Evolutionary conservation across 352 stramenopile species (phyloP).

Genomic region (Albugo candida): DNA sequence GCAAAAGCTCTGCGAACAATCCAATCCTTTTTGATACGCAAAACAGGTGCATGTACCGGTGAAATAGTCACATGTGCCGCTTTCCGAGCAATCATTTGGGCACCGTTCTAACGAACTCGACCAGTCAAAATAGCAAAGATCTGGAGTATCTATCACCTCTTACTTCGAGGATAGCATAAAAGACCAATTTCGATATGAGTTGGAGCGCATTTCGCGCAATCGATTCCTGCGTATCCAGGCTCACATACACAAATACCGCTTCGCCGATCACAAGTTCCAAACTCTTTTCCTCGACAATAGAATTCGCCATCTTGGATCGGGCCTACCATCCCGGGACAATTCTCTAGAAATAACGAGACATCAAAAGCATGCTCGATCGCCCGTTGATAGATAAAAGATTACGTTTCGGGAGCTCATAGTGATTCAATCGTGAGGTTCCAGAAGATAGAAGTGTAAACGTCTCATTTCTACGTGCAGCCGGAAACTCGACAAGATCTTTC

Average conservation of each 20-base stretch:
- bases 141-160: conserved; percentile 1
- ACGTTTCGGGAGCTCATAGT: too few species aligned
- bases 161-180: conserved; percentile 82
- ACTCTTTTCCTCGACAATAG: conserved; percentile 81
- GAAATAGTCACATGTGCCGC: conserved; percentile 75
- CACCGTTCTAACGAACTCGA: conserved; percentile 32
- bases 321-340: conserved; percentile 69
- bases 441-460: too few species aligned
- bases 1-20: conserved; percentile 63
- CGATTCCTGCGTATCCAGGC: conserved; percentile 80
- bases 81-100: conserved; percentile 75
- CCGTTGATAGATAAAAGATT: too few species aligned
- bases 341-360: conserved; percentile 15
- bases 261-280: conserved; percentile 88
- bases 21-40: conserved; percentile 35
- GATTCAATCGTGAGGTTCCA: too few species aligned
- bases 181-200: conserved; percentile 70
- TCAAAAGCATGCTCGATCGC: too few species aligned
- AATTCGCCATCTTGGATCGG: conserved; percentile 77
- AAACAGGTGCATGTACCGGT: conserved; percentile 74
- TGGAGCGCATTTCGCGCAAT: conserved; percentile 74
- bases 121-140: background rate
- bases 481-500: too few species aligned
- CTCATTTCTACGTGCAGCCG: too few species aligned
- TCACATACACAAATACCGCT: conserved; percentile 89